These are phyloP conservation scores for Cyphellophora europaea DNA, from an alignment of 2,329 filamentous ascomycete species.

Conservation along the genomic window DNA sequence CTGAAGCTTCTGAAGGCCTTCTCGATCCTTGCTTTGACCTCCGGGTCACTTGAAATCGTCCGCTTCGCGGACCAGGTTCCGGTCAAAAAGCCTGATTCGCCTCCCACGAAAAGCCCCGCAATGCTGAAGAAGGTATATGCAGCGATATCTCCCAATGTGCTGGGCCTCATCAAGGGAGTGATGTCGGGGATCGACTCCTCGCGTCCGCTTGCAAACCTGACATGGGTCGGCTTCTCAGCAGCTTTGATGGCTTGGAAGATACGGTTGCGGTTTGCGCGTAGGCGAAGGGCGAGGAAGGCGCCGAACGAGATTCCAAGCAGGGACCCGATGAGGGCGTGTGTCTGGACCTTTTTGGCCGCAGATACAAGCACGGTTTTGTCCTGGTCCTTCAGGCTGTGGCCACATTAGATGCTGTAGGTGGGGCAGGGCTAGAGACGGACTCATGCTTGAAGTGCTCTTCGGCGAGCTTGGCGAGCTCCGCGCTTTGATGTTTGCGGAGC, in stretches of 20 bases:
- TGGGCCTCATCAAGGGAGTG: constrained; percentile 47
- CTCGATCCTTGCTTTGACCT: constrained; percentile 44
- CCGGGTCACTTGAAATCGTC: constrained; percentile 44
- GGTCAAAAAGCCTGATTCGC: constrained; percentile 43
- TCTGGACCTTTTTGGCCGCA: constrained; percentile 47
- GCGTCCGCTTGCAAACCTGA: constrained; percentile 53
- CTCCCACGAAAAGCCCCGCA: constrained; percentile 46
- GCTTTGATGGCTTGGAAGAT: constrained; percentile 55
- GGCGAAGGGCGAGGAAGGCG: constrained; percentile 46
- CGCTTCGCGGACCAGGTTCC: constrained; percentile 47
- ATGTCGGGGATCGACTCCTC: constrained; percentile 54
- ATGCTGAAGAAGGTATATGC: constrained; percentile 55
- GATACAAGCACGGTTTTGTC: constrained; percentile 50
- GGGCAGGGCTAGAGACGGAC: constrained; percentile 18
- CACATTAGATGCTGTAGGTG: constrained; percentile 16
- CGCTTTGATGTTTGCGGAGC: constrained; percentile 35
- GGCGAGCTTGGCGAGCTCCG: constrained; percentile 46
- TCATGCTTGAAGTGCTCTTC: constrained; percentile 51
- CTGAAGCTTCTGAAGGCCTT: constrained; percentile 53
- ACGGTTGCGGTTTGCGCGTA: constrained; percentile 46
- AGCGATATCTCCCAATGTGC: constrained; percentile 48
- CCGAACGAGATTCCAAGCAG: constrained; percentile 52
- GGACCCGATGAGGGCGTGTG: constrained; percentile 50
- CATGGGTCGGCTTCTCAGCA: constrained; percentile 51
- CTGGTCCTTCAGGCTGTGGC: constrained; percentile 38